These are phyloP conservation scores for Melastoma candidum DNA, from an alignment of 441 rosid species.

Conservation along the genomic window DNA sequence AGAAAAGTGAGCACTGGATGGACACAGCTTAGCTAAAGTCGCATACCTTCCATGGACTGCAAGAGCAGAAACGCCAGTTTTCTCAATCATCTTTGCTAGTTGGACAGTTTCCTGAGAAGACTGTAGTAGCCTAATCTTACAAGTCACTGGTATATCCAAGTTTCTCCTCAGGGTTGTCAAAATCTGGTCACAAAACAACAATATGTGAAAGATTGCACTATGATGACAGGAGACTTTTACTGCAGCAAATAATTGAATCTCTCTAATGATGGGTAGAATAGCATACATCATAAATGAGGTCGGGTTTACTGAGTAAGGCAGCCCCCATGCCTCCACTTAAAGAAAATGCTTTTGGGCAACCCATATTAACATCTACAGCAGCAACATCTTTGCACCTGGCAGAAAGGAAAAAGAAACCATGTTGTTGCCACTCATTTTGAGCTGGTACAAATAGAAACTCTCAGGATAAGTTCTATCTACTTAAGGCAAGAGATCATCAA, in stretches of 20 bases:
- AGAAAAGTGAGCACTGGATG: no score
- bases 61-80: constrained; percentile 83
- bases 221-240: no score
- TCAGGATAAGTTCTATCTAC: not conserved
- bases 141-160: constrained; percentile 69
- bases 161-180: constrained; percentile 76
- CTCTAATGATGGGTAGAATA: no score
- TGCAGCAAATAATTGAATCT: no score
- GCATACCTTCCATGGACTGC: constrained; percentile 86
- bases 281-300: constrained; percentile 72
- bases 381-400: constrained; percentile 80
- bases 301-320: constrained; percentile 70
- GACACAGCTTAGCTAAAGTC: not conserved
- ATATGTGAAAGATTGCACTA: constrained; percentile 8
- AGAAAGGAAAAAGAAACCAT: constrained; percentile 3
- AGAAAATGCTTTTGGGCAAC: constrained; percentile 89
- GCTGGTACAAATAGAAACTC: not conserved
- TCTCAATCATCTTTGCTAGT: constrained; percentile 81
- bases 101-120: constrained; percentile 73
- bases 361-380: constrained; percentile 86
- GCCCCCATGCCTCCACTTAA: constrained; percentile 97
- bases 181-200: constrained; percentile 34
- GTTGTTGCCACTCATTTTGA: no score
- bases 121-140: constrained; percentile 74
- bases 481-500: no score